These are phyloP conservation scores for Cucurbita argyrosperma DNA, from an alignment of 306 rosid species.

Conservation along the genomic window DNA sequence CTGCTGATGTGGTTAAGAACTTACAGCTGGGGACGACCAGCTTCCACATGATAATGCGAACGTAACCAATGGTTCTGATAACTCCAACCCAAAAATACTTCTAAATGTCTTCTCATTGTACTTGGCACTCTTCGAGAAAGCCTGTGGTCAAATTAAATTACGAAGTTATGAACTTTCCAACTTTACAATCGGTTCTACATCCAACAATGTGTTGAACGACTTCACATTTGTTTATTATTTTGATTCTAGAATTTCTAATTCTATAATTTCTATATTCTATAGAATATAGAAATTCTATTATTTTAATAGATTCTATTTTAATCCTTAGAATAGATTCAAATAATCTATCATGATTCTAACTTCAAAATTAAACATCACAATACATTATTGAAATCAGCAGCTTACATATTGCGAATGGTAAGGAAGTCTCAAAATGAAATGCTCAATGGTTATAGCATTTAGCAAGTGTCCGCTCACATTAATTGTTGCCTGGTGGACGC, in stretches of 20 bases:
- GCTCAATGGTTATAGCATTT: slow-evolving; percentile 73
- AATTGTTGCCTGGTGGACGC: slow-evolving; percentile 45
- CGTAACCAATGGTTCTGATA: slow-evolving; percentile 91
- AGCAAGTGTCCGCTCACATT: slow-evolving; percentile 72
- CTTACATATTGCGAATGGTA: slow-evolving; percentile 84
- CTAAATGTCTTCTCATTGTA: slow-evolving; percentile 55
- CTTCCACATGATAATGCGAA: slow-evolving; percentile 95
- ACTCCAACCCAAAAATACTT: slow-evolving; percentile 59
- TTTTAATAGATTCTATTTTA: too few relatives aligned
- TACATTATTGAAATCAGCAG: slow-evolving; percentile 14
- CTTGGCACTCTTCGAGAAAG: slow-evolving; percentile 45
- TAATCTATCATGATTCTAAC: too few relatives aligned
- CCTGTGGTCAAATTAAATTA: slow-evolving; percentile 17
- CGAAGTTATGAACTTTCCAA: not conserved
- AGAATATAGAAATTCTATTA: too few relatives aligned
- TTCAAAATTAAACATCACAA: not conserved
- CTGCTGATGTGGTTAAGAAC: slow-evolving; percentile 10
- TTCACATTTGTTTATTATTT: too few relatives aligned
- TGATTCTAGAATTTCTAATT: too few relatives aligned
- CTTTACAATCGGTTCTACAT: not conserved
- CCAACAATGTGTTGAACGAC: too few relatives aligned
- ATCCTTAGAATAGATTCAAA: too few relatives aligned
- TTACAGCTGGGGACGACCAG: slow-evolving; percentile 98
- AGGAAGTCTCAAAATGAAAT: slow-evolving; percentile 85
- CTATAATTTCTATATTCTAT: too few relatives aligned